Conservation (phyloP, 805 yeast genomes). For the Cyberlindnera nakhonratchasimensis region DNA sequence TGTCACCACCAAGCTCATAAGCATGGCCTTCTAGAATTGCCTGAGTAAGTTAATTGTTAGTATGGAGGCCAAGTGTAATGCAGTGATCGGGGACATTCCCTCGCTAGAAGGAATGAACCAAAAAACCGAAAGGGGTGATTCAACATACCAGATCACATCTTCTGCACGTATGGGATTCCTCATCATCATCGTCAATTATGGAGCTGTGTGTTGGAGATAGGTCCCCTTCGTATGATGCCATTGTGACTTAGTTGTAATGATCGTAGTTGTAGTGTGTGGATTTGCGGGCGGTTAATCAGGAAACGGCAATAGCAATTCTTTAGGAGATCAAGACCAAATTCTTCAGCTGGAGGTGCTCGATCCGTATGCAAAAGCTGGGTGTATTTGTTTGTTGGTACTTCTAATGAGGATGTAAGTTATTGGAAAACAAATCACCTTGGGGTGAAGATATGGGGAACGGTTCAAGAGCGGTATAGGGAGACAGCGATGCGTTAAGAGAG, state of each 20-base stretch:
- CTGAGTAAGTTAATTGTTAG: conserved; percentile 2
- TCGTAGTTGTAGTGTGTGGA: no score
- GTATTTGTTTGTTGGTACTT: no score
- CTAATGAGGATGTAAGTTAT: no score
- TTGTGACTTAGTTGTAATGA: no score
- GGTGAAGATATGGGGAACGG: no score
- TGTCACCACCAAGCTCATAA: conserved; percentile 87
- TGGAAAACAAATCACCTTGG: no score
- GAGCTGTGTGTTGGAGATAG: conserved; percentile 11
- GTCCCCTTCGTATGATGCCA: conserved; percentile 12
- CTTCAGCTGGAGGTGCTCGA: no score
- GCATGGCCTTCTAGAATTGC: conserved; percentile 88
- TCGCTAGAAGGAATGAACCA: not conserved
- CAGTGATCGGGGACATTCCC: not conserved
- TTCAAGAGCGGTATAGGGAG: no score
- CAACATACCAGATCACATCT: conserved; percentile 36
- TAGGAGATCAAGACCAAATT: no score
- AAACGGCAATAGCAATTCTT: no score
- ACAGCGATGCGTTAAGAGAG: no score
- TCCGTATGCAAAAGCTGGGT: no score
- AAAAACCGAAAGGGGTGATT: not conserved
- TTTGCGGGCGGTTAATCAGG: not conserved
- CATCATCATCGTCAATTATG: conserved; percentile 20
- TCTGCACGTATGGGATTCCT: conserved; percentile 34
- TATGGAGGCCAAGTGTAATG: not conserved